Conservation (phyloP, 2,329 filamentous ascomycete species). For the Claviceps humidiphila region DNA sequence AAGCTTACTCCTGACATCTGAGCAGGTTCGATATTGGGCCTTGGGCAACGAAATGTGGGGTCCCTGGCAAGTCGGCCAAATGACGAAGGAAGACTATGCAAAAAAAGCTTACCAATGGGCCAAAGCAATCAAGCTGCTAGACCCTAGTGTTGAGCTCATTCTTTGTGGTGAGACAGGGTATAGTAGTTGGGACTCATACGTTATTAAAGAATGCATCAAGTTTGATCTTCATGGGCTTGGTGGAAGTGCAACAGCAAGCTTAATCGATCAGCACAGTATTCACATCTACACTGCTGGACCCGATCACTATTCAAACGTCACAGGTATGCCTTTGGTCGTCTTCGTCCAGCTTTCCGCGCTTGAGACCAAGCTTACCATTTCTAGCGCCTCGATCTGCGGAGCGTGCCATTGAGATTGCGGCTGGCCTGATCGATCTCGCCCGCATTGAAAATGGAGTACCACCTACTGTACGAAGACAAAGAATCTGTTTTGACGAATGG, state of each 20-base stretch:
- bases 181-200: neutral
- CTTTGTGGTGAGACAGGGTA: neutral
- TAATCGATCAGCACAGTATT: neutral
- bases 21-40: neutral
- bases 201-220: slow-evolving; percentile 1
- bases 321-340: neutral
- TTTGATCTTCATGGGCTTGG: neutral
- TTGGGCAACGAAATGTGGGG: neutral
- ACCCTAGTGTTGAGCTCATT: neutral
- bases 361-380: neutral
- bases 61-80: neutral
- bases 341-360: neutral
- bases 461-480: neutral
- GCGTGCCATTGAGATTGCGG: neutral
- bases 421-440: neutral
- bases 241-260: neutral
- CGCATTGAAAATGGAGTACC: neutral
- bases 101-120: slow-evolving; percentile 1
- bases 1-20: neutral
- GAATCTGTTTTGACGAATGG: neutral
- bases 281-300: neutral
- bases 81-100: neutral
- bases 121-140: neutral
- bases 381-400: neutral
- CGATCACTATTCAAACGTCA: neutral